Evolutionary conservation across 768 basidiomycete genomes (phyloP), one percentile per base, ranked within the genome.

Genomic region (Galerina sulciceps): DNA sequence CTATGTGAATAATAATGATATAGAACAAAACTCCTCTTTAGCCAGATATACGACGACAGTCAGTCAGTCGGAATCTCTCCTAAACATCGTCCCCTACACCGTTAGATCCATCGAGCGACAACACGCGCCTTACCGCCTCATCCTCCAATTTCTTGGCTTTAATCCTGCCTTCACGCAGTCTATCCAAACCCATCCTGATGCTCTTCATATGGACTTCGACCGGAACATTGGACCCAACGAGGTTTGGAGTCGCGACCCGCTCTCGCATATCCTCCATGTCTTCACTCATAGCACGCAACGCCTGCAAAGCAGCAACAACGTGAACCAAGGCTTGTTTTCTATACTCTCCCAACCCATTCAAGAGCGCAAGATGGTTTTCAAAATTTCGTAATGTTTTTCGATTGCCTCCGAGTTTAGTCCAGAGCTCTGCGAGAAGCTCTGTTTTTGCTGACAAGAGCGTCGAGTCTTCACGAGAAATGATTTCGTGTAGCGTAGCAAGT

Each of bases 201-300:
- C 86, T 90, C 74, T 83, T 83, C 72, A 93, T 85, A 64, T 93
- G 90, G 18, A 92, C 90, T 57, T 88, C 86, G 4, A 88, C 75
- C 4, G 90, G 88, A 14, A 91, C 77, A 41, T 73, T 75, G n/a
- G 82, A 71, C 4, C 83, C 85, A 10, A 83, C 69, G 4, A 93
- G 71, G 49, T 85, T 85, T 1, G 91, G 90, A 34, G 84, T 81
- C 4, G 89, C 82, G 1, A 90, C 88, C 15, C 88, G 77, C 67
- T 90, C 88, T 59, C 91, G 78, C 59, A 93, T 72, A 43, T 90
- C 89, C 67, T 90, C 89, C 79, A 93, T 85, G 60, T 92, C 90
- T 36, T 83, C 85, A 61, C 83, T 83, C 85, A 92, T 83, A 38
- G 76, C 75, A 26, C 83, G 73, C 60, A 93, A 72, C 10, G 84